Base-by-base conservation (phyloP, 306 rosid genomes). In the Biancaea sappan region DNA sequence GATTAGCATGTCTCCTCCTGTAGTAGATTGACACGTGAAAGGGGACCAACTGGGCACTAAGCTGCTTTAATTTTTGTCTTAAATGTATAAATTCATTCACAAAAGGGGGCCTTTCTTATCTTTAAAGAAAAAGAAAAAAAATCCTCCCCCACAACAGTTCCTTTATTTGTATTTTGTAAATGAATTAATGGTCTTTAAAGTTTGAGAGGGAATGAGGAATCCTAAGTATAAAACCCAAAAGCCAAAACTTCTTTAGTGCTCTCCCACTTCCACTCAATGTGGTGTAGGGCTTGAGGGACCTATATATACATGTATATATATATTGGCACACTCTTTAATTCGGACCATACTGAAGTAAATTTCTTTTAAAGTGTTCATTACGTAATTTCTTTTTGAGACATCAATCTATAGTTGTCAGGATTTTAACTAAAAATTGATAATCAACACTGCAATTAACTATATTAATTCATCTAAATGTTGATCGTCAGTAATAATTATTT, bases 221-320 rank as follows among this genome's bases (percentile, higher is more conserved):
- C 96, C 96, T 54, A 91, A 85, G 96, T 82, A 57, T 71, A 78
- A 77, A 85, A 71, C 77, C 86, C 76, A 75, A 87, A 86, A 82
- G 89, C 93, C 90, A 86, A 90, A 89, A 72, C 51, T 80, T 84
- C 87, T 77, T 92, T 90, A n/a, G n/a, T n/a, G n/a, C 84, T 41
- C 72, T 64, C 67, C 57, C 59, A 34, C 69, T 40, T 1, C 46
- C 46, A 40, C 46, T 40, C 3, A 38, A 14, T 67, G 47, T 73
- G 79, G 84, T 81, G 83, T 68, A 72, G 57, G 76, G 77, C 37
- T 82, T 74, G 46, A 37, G 53, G 69, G 10, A 22, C 7, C 13
- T 58, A 58, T 29, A 16, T 28, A 46, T 16, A 11, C n/a, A n/a
- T 85, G 9, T 38, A 26, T 58, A 58, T 29, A 16, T 28, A 46